Evolutionary conservation across 2,329 filamentous ascomycete species (phyloP).

Genomic region (Teratosphaeria destructans): DNA sequence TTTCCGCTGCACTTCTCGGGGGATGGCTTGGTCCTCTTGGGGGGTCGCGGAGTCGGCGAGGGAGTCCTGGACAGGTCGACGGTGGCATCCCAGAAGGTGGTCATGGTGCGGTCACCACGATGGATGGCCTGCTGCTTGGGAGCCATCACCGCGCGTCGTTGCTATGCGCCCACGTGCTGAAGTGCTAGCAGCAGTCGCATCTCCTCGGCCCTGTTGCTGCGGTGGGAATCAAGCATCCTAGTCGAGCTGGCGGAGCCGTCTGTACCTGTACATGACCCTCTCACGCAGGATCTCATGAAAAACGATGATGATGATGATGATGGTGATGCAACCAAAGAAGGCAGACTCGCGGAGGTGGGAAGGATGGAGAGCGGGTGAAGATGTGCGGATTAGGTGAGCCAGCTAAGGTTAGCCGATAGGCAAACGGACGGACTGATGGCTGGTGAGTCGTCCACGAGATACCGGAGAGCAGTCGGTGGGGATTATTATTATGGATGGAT

Average conservation of each 20-base stretch:
- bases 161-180: neutral
- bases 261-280: neutral
- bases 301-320: neutral
- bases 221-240: neutral
- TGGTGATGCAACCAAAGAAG: too few species aligned
- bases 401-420: too few species aligned
- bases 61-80: neutral
- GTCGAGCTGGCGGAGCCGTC: neutral
- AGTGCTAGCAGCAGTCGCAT: neutral
- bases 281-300: neutral
- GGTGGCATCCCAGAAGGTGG: neutral
- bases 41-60: neutral
- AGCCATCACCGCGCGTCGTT: neutral
- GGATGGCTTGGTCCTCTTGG: neutral
- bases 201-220: neutral
- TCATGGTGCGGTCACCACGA: neutral
- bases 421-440: too few species aligned
- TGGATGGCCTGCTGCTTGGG: neutral
- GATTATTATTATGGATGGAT: too few species aligned
- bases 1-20: neutral
- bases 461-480: too few species aligned
- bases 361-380: too few species aligned
- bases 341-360: too few species aligned
- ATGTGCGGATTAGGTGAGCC: too few species aligned
- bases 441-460: too few species aligned